Conservation (phyloP, 2,329 filamentous ascomycete species). For the Trichoderma oligosporum region DNA sequence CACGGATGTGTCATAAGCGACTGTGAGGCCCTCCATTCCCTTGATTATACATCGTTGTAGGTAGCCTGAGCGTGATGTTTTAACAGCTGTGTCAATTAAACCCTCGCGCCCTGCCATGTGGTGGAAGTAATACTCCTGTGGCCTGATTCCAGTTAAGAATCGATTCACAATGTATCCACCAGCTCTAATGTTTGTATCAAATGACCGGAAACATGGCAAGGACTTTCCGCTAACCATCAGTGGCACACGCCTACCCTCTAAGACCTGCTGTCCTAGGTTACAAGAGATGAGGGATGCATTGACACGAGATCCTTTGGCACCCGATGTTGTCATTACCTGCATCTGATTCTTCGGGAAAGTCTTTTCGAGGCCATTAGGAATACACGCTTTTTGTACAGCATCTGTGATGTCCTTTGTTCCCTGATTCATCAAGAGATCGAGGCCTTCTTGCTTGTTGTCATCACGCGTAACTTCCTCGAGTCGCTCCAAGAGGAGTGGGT, state of each 20-base stretch:
- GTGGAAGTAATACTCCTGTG: slow-evolving; percentile 99
- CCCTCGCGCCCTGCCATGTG: slow-evolving; percentile 98
- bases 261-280: slow-evolving; percentile 91
- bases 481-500: slow-evolving; percentile 69
- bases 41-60: slow-evolving; percentile 96
- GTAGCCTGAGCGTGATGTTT: slow-evolving; percentile 95
- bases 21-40: slow-evolving; percentile 91
- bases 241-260: slow-evolving; percentile 91
- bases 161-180: slow-evolving; percentile 92
- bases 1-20: slow-evolving; percentile 91
- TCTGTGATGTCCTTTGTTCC: slow-evolving; percentile 68
- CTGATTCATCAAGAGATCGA: slow-evolving; percentile 84
- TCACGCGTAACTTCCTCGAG: slow-evolving; percentile 89
- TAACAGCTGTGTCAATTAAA: slow-evolving; percentile 97
- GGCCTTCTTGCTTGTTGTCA: slow-evolving; percentile 80
- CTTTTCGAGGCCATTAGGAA: slow-evolving; percentile 81
- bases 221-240: slow-evolving; percentile 98
- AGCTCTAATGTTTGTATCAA: slow-evolving; percentile 82
- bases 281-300: slow-evolving; percentile 98
- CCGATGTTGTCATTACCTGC: slow-evolving; percentile 97
- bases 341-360: slow-evolving; percentile 96
- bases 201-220: slow-evolving; percentile 87
- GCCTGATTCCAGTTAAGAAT: slow-evolving; percentile 95
- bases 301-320: slow-evolving; percentile 87
- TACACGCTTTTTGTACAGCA: slow-evolving; percentile 70